phyloP scores from a whole-genome alignment of 768 basidiomycete species.

The Rhodotorula taiwanensis region DNA sequence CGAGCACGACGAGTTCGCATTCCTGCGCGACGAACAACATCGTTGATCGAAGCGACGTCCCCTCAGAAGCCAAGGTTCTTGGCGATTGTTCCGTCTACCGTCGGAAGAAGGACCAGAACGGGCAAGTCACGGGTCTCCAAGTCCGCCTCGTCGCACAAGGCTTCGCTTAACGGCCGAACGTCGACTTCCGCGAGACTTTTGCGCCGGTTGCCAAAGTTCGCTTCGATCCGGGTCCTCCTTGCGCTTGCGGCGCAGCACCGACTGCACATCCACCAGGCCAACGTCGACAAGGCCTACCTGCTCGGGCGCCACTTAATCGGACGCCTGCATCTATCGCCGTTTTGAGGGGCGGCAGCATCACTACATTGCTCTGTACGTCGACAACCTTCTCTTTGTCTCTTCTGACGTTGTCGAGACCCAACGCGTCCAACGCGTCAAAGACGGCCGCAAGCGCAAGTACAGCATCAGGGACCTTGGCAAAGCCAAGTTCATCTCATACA shows the following conservation, averaged over 20 bases:
- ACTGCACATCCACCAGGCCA: constrained; percentile 47
- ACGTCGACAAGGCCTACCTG: constrained; percentile 7
- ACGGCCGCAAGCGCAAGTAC: constrained; percentile 40
- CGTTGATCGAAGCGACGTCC: constrained; percentile 40
- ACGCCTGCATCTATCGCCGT: constrained; percentile 12
- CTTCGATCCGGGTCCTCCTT: constrained; percentile 42
- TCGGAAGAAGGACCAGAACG: constrained; percentile 47
- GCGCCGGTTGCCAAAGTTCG: constrained; percentile 42
- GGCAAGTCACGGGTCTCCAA: constrained; percentile 47
- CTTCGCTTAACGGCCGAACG: constrained; percentile 47
- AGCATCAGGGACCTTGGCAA: constrained; percentile 35
- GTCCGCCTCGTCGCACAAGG: constrained; percentile 49
- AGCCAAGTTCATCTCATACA: constrained; percentile 39
- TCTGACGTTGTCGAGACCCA: not conserved
- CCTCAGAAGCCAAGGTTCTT: constrained; percentile 43
- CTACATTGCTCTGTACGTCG: constrained; percentile 16
- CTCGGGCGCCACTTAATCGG: not conserved
- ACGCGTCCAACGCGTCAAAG: constrained; percentile 47
- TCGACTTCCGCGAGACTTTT: constrained; percentile 42
- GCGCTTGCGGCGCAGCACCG: constrained; percentile 46
- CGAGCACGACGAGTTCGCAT: constrained; percentile 42
- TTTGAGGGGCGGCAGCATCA: not conserved
- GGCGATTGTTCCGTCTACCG: constrained; percentile 49
- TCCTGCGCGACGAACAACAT: constrained; percentile 40
- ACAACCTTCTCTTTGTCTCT: constrained; percentile 17